Conservation (phyloP, 2,329 filamentous ascomycete species). For the Colletotrichum sojae region DNA sequence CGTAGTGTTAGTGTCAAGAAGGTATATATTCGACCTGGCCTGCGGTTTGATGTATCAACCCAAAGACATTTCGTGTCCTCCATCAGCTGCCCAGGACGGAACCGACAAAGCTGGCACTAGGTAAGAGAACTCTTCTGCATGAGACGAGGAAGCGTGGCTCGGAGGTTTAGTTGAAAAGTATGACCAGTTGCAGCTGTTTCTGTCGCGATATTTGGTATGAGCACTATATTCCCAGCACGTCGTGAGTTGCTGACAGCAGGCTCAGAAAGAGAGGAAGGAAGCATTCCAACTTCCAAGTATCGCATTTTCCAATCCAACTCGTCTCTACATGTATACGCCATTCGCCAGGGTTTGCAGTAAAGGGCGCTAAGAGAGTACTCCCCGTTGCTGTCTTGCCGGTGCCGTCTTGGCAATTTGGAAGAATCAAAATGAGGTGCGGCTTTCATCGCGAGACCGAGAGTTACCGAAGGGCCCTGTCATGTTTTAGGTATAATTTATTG, state of each 20-base stretch:
- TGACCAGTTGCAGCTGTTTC: no score
- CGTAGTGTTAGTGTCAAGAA: neutral
- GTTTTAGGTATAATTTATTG: neutral
- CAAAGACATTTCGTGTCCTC: neutral
- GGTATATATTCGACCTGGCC: neutral
- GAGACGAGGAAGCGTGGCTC: neutral
- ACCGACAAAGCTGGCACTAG: no score
- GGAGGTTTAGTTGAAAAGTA: neutral
- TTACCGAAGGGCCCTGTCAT: neutral
- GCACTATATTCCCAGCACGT: no score
- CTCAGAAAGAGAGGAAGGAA: no score
- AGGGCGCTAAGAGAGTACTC: no score
- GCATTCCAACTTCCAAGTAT: no score
- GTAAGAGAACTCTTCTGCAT: neutral
- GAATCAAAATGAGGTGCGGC: slow-evolving; percentile 6
- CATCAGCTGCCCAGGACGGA: neutral
- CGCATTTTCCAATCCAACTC: no score
- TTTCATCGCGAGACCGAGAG: neutral
- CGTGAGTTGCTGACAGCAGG: no score
- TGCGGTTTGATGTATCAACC: neutral
- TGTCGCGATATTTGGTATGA: no score
- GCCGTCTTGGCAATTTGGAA: slow-evolving; percentile 5
- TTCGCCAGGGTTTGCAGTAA: no score
- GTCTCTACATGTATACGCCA: no score
- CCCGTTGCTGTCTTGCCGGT: neutral